Percentiles rank a stretch among this genome's conserved stretches.
These are phyloP conservation scores for Epichloe festucae DNA, from an alignment of 2,329 filamentous ascomycete genomes.

Conservation along the genomic window DNA sequence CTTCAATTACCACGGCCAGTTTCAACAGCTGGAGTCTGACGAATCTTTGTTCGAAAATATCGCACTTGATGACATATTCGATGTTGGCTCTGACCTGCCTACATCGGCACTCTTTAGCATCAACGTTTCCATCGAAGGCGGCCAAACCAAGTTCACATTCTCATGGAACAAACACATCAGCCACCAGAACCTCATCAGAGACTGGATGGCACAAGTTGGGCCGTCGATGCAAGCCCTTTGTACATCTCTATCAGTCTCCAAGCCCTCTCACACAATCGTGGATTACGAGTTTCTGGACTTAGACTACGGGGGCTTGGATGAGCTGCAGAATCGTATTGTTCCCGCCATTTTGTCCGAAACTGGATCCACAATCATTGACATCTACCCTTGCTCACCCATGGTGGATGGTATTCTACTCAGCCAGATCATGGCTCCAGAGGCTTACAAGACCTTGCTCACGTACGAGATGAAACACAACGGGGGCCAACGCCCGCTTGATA, in stretches of 20 bases:
- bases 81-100: constrained; percentile 2
- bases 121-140: constrained; percentile 1
- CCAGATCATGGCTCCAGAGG: constrained; percentile 10
- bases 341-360: constrained; percentile 8
- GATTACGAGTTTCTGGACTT: constrained; percentile 6
- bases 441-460: constrained; percentile 11
- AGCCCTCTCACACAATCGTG: neutral
- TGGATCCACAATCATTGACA: constrained; percentile 16
- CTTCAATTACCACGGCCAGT: constrained; percentile 6
- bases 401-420: constrained; percentile 25
- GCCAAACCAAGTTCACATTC: constrained; percentile 1
- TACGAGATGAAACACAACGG: constrained; percentile 7
- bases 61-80: neutral
- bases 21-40: constrained; percentile 8
- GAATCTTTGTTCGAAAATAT: constrained; percentile 8
- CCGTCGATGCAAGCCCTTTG: constrained; percentile 1
- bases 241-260: neutral
- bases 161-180: constrained; percentile 3
- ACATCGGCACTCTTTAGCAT: constrained; percentile 1
- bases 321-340: constrained; percentile 11
- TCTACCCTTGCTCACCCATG: constrained; percentile 26
- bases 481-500: neutral
- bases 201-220: constrained; percentile 2
- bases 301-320: constrained; percentile 16
- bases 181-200: constrained; percentile 2